Percentiles rank a stretch among this genome's conserved stretches.
phyloP scores from a whole-genome alignment of 2,329 filamentous ascomycete species.

The Magnaporthiopsis rhizophila region DNA sequence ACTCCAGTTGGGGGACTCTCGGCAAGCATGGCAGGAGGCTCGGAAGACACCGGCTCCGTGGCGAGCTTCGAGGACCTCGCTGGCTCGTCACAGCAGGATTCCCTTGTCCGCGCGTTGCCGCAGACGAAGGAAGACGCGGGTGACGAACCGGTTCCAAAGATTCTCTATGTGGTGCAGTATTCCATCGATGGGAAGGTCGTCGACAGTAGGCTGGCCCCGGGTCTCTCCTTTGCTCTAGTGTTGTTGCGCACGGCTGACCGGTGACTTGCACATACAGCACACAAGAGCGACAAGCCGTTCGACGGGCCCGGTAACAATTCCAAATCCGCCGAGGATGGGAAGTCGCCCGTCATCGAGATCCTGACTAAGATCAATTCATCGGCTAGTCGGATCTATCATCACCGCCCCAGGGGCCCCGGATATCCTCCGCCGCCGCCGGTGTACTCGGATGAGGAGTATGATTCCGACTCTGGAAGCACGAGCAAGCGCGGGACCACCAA shows the following conservation, averaged over 20 bases:
- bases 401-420: too few relatives aligned
- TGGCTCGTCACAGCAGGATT: conserved; percentile 1
- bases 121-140: conserved; percentile 13
- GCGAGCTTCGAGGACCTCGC: conserved; percentile 25
- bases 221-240: neutral
- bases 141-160: conserved; percentile 25
- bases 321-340: conserved; percentile 16
- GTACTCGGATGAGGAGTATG: conserved; percentile 19
- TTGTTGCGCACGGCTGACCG: neutral
- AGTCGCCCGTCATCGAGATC: conserved; percentile 33
- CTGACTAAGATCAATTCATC: conserved; percentile 26
- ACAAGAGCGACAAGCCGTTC: conserved; percentile 30
- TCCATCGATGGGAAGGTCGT: conserved; percentile 25
- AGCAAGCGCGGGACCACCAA: conserved; percentile 23
- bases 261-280: conserved; percentile 18
- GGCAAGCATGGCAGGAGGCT: neutral
- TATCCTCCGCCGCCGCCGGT: conserved; percentile 1
- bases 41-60: conserved; percentile 21
- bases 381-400: neutral
- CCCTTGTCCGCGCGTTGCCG: conserved; percentile 6
- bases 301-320: conserved; percentile 23
- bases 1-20: neutral
- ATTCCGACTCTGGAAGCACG: conserved; percentile 14
- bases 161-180: conserved; percentile 34
- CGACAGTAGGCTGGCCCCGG: conserved; percentile 23